Evolutionary conservation across 805 yeast genomes (phyloP).

Genomic region (Lipomyces yamanashiensis): DNA sequence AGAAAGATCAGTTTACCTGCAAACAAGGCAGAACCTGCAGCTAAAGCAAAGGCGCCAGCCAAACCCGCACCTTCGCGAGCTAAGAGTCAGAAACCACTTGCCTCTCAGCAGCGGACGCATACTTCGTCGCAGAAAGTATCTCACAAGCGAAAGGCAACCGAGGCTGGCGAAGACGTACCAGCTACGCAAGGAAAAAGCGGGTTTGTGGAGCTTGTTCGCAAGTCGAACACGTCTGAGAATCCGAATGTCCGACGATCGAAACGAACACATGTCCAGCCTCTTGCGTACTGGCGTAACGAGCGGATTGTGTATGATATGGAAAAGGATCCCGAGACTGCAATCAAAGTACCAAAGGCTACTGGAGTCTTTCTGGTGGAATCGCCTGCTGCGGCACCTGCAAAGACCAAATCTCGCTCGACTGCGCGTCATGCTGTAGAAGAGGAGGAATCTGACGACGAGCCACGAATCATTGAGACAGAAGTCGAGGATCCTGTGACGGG

Average conservation of each 20-base stretch:
- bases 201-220: conserved; percentile 13
- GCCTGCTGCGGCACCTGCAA: conserved; percentile 39
- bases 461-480: conserved; percentile 23
- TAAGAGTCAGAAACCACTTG: background rate
- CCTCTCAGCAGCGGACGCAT: conserved; percentile 2
- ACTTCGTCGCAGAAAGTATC: background rate
- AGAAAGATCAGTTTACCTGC: background rate
- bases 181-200: conserved; percentile 6
- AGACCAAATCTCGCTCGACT: conserved; percentile 42
- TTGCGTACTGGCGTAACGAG: conserved; percentile 87
- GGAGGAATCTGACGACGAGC: conserved; percentile 25
- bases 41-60: background rate
- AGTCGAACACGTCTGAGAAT: background rate
- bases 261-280: conserved; percentile 68
- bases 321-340: conserved; percentile 28
- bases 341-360: conserved; percentile 40
- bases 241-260: conserved; percentile 57
- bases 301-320: conserved; percentile 60
- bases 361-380: conserved; percentile 41
- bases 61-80: background rate
- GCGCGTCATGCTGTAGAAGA: conserved; percentile 6
- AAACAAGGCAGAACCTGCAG: background rate
- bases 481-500: conserved; percentile 18
- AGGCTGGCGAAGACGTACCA: background rate
- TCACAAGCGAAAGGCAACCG: conserved; percentile 4